Conservation (phyloP, 306 rosid species). For the Erythrophleum fordii region DNA sequence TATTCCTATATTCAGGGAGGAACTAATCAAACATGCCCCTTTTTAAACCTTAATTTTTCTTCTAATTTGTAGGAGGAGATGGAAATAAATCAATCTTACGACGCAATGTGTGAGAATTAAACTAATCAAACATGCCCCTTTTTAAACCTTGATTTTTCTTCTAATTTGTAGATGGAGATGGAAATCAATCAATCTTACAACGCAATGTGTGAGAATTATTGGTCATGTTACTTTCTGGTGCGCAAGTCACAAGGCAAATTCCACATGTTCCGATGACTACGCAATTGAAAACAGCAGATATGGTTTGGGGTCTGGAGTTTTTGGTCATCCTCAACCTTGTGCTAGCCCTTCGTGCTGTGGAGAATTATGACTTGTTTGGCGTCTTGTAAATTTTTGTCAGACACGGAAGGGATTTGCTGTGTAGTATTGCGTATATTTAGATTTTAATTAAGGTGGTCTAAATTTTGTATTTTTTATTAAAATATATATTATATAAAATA, state of each 20-base stretch:
- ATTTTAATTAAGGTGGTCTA: too few relatives aligned
- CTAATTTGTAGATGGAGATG: not conserved
- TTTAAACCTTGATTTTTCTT: too few relatives aligned
- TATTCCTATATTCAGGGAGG: not conserved
- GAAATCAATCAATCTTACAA: not conserved
- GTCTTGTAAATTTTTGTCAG: slow-evolving; percentile 28
- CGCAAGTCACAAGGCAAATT: not conserved
- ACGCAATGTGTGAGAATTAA: not conserved
- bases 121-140: not conserved
- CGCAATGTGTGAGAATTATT: not conserved
- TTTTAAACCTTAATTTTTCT: too few relatives aligned
- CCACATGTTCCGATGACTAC: not conserved
- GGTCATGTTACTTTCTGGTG: not conserved
- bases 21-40: not conserved
- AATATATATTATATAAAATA: too few relatives aligned
- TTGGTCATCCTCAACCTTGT: slow-evolving; percentile 22
- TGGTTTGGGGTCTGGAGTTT: not conserved
- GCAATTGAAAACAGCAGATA: not conserved
- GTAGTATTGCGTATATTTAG: too few relatives aligned
- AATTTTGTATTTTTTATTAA: too few relatives aligned
- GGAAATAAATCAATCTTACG: not conserved
- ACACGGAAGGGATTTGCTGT: not conserved
- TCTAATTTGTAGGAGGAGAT: not conserved
- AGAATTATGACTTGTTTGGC: slow-evolving; percentile 43
- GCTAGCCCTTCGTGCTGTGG: slow-evolving; percentile 7